A percentile compares a stretch with the other conserved stretches of the same genome.
Evolutionary conservation across 345 rosid genomes (phyloP).

Genomic region (Lepidium didymum): DNA sequence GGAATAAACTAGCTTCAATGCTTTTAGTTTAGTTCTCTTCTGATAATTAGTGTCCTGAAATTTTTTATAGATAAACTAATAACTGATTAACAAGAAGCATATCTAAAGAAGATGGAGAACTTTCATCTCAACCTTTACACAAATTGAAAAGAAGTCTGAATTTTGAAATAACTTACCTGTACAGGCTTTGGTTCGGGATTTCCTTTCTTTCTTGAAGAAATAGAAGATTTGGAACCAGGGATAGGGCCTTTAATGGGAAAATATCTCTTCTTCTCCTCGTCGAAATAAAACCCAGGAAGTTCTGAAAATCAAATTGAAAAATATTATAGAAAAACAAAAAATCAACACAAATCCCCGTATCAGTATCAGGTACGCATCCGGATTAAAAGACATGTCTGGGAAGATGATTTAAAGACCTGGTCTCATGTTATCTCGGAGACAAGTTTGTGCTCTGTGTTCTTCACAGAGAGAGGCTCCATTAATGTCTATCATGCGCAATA

Average conservation of each 20-base stretch:
- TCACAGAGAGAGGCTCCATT: neutral
- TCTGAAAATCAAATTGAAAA: slow-evolving; percentile 31
- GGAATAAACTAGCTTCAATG: slow-evolving; percentile 43
- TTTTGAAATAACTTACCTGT: slow-evolving; percentile 28
- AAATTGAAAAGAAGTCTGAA: neutral
- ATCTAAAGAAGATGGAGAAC: neutral
- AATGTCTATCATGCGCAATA: neutral
- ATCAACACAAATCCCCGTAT: neutral
- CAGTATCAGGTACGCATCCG: neutral
- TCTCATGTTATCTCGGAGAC: slow-evolving; percentile 11
- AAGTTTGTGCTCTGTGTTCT: slow-evolving; percentile 2
- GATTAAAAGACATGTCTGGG: neutral
- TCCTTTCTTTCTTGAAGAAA: slow-evolving; percentile 22
- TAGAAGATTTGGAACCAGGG: slow-evolving; percentile 48
- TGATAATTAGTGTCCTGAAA: slow-evolving; percentile 21
- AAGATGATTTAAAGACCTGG: slow-evolving; percentile 12
- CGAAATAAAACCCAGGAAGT: slow-evolving; percentile 79
- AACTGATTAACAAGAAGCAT: neutral
- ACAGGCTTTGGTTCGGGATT: slow-evolving; percentile 22
- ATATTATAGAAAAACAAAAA: neutral
- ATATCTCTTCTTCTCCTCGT: slow-evolving; percentile 81
- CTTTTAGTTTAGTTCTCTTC: slow-evolving; percentile 23
- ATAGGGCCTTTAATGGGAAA: slow-evolving; percentile 74
- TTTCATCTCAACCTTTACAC: slow-evolving; percentile 1
- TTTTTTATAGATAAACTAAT: neutral